A percentile compares a stretch with the other conserved stretches of the same genome.
phyloP scores from a whole-genome alignment of 2,329 filamentous ascomycete genomes.

The Xylaria digitata region DNA sequence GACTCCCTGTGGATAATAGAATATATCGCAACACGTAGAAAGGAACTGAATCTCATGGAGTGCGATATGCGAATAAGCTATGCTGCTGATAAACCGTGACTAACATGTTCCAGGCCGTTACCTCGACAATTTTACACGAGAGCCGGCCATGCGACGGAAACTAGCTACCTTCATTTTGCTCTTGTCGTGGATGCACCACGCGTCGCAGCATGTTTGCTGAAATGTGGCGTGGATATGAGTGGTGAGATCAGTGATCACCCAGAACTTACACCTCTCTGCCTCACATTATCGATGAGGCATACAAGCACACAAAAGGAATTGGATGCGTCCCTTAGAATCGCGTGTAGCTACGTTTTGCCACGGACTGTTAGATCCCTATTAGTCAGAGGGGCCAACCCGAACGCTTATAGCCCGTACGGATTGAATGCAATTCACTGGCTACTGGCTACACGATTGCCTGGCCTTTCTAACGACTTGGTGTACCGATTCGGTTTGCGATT shows the following conservation, averaged over 20 bases:
- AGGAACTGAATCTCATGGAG: background rate
- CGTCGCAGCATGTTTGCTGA: background rate
- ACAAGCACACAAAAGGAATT: background rate
- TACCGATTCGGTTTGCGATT: too few species aligned
- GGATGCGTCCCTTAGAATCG: background rate
- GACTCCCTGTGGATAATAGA: background rate
- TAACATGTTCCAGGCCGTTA: background rate
- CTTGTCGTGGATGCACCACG: background rate
- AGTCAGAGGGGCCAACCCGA: constrained; percentile 11
- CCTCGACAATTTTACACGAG: background rate
- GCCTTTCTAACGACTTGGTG: background rate
- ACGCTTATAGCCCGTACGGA: background rate
- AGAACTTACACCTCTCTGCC: background rate
- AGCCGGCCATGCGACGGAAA: background rate
- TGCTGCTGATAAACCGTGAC: background rate
- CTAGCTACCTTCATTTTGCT: background rate
- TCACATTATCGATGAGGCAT: background rate
- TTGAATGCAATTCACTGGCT: constrained; percentile 3
- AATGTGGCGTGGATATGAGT: background rate
- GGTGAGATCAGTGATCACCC: background rate
- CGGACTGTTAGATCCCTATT: constrained; percentile 2
- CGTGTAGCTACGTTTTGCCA: background rate
- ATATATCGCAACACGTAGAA: background rate
- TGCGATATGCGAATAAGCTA: background rate
- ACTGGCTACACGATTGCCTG: background rate